Percentiles rank a stretch among this genome's conserved stretches.
phyloP scores from a whole-genome alignment of 768 basidiomycete species.

The Ramaria sp. region DNA sequence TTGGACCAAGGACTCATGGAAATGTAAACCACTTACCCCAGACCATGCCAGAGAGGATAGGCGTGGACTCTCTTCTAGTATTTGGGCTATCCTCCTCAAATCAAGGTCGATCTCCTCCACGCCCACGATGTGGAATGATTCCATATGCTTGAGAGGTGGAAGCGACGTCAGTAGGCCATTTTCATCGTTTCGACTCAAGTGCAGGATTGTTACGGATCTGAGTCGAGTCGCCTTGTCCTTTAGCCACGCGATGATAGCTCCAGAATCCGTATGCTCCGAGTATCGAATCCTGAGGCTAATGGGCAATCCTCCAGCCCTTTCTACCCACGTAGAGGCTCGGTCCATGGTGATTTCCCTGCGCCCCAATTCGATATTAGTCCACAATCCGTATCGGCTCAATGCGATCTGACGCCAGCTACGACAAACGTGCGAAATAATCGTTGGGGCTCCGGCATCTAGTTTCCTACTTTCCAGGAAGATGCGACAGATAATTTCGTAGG shows the following conservation, averaged over 20 bases:
- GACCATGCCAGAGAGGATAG: background rate
- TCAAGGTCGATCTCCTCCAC: background rate
- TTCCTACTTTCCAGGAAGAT: background rate
- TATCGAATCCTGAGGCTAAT: background rate
- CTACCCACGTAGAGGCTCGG: background rate
- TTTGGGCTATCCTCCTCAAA: background rate
- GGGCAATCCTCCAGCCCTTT: background rate
- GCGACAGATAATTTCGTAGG: background rate
- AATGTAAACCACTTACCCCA: background rate
- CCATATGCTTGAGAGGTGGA: background rate
- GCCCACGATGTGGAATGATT: background rate
- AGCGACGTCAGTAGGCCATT: background rate
- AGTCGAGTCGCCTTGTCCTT: background rate
- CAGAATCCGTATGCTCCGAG: background rate
- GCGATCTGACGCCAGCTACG: background rate
- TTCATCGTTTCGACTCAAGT: background rate
- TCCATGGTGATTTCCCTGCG: background rate
- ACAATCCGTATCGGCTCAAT: background rate
- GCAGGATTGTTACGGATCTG: background rate
- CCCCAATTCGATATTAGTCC: background rate
- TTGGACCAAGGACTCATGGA: background rate
- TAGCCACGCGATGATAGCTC: background rate
- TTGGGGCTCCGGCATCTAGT: background rate
- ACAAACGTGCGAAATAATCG: conserved; percentile 2
- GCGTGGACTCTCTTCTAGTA: background rate